phyloP scores from a whole-genome alignment of 2,329 filamentous ascomycete species.

The Colletotrichum falcatum region DNA sequence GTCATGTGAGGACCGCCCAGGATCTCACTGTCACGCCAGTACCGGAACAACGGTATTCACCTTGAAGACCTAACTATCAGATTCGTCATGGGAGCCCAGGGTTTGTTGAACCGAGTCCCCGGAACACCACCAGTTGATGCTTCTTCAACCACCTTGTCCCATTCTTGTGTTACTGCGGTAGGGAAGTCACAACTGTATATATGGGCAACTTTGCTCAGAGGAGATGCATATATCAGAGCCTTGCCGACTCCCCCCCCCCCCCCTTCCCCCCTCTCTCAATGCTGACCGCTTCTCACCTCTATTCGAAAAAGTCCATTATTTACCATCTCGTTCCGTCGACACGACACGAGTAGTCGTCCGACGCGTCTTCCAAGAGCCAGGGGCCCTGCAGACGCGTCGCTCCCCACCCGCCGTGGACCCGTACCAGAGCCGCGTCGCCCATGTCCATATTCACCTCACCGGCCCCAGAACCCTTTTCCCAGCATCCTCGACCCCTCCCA shows the following conservation, averaged over 20 bases:
- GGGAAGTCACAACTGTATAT: not conserved
- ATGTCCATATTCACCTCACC: conserved; percentile 7
- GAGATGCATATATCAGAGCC: not conserved
- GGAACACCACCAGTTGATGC: not conserved
- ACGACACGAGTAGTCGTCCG: not conserved
- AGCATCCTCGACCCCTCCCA: no score
- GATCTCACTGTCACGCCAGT: not conserved
- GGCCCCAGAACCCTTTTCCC: conserved; percentile 24
- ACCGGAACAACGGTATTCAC: not conserved
- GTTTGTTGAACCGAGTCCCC: not conserved
- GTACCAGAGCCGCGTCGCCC: conserved; percentile 27
- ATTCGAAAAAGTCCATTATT: not conserved
- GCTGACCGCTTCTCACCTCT: not conserved
- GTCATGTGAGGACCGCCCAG: not conserved
- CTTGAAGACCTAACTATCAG: not conserved
- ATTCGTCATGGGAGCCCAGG: not conserved
- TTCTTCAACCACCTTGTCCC: not conserved
- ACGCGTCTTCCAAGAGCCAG: conserved; percentile 18
- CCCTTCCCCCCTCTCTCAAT: not conserved
- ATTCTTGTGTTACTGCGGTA: not conserved
- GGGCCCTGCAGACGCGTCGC: conserved; percentile 26
- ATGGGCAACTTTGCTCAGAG: not conserved
- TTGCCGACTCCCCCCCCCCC: not conserved
- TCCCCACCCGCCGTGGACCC: conserved; percentile 20
- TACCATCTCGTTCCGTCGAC: not conserved